phyloP scores from a whole-genome alignment of 2,329 filamentous ascomycete genomes.

The Graphiopsis chlorocephala region DNA sequence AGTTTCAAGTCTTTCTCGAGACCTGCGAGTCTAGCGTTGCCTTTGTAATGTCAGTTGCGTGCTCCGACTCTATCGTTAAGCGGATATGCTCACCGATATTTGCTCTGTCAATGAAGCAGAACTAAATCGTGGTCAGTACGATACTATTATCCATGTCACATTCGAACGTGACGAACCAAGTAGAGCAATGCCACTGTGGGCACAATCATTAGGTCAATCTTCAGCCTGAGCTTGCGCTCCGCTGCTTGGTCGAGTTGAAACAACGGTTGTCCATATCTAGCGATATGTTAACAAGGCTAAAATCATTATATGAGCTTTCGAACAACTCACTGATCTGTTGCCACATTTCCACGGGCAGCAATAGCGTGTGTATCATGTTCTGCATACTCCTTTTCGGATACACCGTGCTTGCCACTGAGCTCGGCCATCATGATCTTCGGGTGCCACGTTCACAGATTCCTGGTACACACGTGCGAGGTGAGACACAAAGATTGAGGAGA shows the following conservation, averaged over 20 bases:
- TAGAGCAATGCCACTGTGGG: constrained; percentile 66
- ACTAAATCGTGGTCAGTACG: constrained; percentile 52
- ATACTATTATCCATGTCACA: no score
- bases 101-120: constrained; percentile 72
- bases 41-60: constrained; percentile 42
- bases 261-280: constrained; percentile 50
- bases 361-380: constrained; percentile 33
- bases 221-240: constrained; percentile 58
- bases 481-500: background rate
- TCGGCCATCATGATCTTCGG: background rate
- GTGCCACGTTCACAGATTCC: background rate
- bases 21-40: constrained; percentile 64
- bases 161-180: constrained; percentile 38
- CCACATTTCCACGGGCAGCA: constrained; percentile 46
- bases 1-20: constrained; percentile 58
- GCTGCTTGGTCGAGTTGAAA: constrained; percentile 56
- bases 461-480: background rate
- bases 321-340: constrained; percentile 46
- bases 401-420: background rate
- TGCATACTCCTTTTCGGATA: background rate
- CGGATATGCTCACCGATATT: constrained; percentile 57
- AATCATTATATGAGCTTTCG: background rate
- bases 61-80: background rate
- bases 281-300: constrained; percentile 11
- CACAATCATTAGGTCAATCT: constrained; percentile 63